Evolutionary conservation across 2,329 filamentous ascomycete species (phyloP).

Genomic region (Podosphaera leucotricha): DNA sequence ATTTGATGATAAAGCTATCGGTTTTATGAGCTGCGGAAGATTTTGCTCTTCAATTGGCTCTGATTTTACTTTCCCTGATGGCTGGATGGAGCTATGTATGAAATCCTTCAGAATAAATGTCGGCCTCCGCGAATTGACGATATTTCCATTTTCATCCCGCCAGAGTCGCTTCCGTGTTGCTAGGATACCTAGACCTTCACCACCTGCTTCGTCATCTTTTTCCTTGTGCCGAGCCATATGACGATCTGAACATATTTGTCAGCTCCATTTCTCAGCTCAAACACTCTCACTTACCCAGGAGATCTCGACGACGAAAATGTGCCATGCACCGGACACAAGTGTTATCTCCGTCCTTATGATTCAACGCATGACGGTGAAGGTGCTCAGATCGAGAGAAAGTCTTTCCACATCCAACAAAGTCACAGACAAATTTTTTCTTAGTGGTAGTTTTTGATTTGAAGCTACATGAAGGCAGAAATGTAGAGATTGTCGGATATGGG

Average conservation of each 20-base stretch:
- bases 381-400: slow-evolving; percentile 27
- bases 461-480: slow-evolving; percentile 2
- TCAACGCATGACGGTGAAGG: slow-evolving; percentile 26
- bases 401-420: slow-evolving; percentile 20
- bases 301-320: slow-evolving; percentile 30
- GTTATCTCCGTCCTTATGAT: slow-evolving; percentile 24
- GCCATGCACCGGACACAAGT: slow-evolving; percentile 29
- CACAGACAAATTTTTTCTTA: slow-evolving; percentile 19
- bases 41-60: background rate
- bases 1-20: slow-evolving; percentile 2
- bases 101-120: slow-evolving; percentile 14
- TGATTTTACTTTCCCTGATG: slow-evolving; percentile 4
- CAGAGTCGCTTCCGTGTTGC: slow-evolving; percentile 26
- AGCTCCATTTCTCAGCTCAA: too few species aligned
- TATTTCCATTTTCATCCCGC: slow-evolving; percentile 23
- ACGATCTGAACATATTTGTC: slow-evolving; percentile 19
- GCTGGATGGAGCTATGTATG: slow-evolving; percentile 9
- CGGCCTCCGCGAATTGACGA: slow-evolving; percentile 20
- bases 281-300: slow-evolving; percentile 23
- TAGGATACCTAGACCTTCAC: slow-evolving; percentile 21
- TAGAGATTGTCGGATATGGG: slow-evolving; percentile 4
- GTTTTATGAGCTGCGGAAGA: slow-evolving; percentile 1
- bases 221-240: slow-evolving; percentile 24
- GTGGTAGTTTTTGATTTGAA: slow-evolving; percentile 7
- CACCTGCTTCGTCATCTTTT: slow-evolving; percentile 26